Evolutionary conservation across 495 filamentous ascomycete species (phyloP).

Genomic region (Melanomma pulvis-pyrius): DNA sequence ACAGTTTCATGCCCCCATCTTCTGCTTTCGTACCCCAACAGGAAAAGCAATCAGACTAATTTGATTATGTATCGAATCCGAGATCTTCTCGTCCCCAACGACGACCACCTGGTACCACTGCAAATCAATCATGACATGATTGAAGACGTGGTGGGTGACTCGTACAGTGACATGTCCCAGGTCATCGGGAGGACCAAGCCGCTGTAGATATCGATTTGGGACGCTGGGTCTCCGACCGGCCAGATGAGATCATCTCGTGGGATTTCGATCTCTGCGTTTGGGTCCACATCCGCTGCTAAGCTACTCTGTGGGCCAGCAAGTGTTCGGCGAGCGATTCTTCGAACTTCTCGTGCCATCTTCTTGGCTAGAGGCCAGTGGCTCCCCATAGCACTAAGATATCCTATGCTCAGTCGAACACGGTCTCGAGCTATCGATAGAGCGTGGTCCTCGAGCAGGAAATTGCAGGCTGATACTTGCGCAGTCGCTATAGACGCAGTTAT

Average conservation of each 20-base stretch:
- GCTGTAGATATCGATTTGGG: constrained; percentile 31
- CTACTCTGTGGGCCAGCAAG: not conserved
- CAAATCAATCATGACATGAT: not conserved
- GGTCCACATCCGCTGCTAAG: not conserved
- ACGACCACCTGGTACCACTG: too few relatives aligned
- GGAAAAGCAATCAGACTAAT: not conserved
- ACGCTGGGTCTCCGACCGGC: constrained; percentile 9
- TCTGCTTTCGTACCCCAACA: not conserved
- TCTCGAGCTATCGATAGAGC: constrained; percentile 27
- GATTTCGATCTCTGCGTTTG: constrained; percentile 20
- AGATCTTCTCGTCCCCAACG: too few relatives aligned
- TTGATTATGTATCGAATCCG: too few relatives aligned
- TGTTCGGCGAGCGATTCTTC: constrained; percentile 16
- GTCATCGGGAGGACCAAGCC: constrained; percentile 22
- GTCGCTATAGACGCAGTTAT: constrained; percentile 14
- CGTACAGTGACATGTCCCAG: not conserved
- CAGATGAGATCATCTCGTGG: constrained; percentile 26
- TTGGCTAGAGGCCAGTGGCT: constrained; percentile 25
- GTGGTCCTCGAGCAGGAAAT: constrained; percentile 27
- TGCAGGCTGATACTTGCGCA: constrained; percentile 33
- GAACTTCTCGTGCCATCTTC: constrained; percentile 21
- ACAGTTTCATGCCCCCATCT: not conserved
- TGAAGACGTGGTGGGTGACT: not conserved
- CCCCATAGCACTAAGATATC: constrained; percentile 19
- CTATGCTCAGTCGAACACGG: constrained; percentile 31